Evolutionary conservation across 805 yeast genomes (phyloP).

Genomic region (Spathaspora girioi): DNA sequence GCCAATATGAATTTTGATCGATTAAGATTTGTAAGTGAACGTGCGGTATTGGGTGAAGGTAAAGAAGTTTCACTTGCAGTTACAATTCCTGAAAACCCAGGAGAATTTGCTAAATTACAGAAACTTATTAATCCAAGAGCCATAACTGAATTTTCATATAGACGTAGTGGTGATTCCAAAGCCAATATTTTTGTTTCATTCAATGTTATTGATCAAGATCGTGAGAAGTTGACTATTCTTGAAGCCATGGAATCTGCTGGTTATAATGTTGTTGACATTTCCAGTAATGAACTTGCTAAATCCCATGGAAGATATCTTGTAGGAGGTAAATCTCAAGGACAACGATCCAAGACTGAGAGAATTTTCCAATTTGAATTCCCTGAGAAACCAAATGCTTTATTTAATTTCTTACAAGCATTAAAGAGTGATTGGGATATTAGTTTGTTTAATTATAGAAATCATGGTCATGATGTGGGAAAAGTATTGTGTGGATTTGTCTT

Average conservation of each 20-base stretch:
- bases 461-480: conserved; percentile 92
- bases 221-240: conserved; percentile 66
- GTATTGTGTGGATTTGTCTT: conserved; percentile 87
- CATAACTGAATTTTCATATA: conserved; percentile 91
- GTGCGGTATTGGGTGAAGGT: conserved; percentile 98
- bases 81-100: conserved; percentile 89
- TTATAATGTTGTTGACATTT: conserved; percentile 69
- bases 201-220: conserved; percentile 70
- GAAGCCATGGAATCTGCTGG: conserved; percentile 51
- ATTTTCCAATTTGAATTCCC: conserved; percentile 90
- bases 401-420: conserved; percentile 69
- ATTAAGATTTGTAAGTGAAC: conserved; percentile 89
- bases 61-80: conserved; percentile 90
- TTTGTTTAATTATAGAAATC: conserved; percentile 93
- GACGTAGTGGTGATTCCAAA: conserved; percentile 50
- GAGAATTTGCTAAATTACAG: conserved; percentile 79
- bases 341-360: conserved; percentile 65
- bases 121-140: conserved; percentile 78
- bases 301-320: conserved; percentile 94
- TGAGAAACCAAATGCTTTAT: conserved; percentile 93
- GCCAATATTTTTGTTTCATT: conserved; percentile 90
- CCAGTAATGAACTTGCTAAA: conserved; percentile 92
- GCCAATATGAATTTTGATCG: conserved; percentile 99
- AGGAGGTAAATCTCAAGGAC: conserved; percentile 66
- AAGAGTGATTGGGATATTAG: conserved; percentile 87